phyloP scores from a whole-genome alignment of 768 basidiomycete species.

The Rubroboletus satanas region DNA sequence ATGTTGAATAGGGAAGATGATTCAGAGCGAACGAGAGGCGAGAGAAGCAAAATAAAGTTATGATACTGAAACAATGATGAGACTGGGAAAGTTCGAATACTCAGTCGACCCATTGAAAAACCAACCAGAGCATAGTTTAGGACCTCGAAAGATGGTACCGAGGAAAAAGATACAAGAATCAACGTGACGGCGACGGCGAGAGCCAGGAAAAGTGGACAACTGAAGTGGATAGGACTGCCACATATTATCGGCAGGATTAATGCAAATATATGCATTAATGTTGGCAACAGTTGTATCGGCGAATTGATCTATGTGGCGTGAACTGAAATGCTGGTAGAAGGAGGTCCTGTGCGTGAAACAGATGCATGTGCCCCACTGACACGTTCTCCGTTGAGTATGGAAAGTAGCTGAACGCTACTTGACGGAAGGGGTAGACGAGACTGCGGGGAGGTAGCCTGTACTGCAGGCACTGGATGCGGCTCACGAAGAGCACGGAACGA shows the following conservation, averaged over 20 bases:
- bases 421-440: slow-evolving; percentile 19
- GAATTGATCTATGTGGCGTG: slow-evolving; percentile 24
- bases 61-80: slow-evolving; percentile 26
- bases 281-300: slow-evolving; percentile 5
- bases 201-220: neutral
- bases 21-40: slow-evolving; percentile 16
- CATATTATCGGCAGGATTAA: slow-evolving; percentile 1
- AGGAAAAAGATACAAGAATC: slow-evolving; percentile 18
- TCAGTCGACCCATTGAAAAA: slow-evolving; percentile 20
- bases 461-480: slow-evolving; percentile 9
- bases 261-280: slow-evolving; percentile 20
- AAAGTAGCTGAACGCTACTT: slow-evolving; percentile 32
- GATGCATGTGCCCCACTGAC: slow-evolving; percentile 8
- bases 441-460: slow-evolving; percentile 12
- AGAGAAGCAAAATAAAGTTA: slow-evolving; percentile 29
- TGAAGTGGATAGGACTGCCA: slow-evolving; percentile 5
- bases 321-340: slow-evolving; percentile 12
- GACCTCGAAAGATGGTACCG: slow-evolving; percentile 14
- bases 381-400: slow-evolving; percentile 33
- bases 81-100: slow-evolving; percentile 25
- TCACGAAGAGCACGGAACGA: slow-evolving; percentile 12
- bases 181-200: neutral
- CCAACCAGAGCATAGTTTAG: slow-evolving; percentile 20
- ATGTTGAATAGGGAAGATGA: slow-evolving; percentile 11
- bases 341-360: slow-evolving; percentile 6